Evolutionary conservation across 2,329 filamentous ascomycete species (phyloP).

Genomic region (Plectosphaerella sp.): DNA sequence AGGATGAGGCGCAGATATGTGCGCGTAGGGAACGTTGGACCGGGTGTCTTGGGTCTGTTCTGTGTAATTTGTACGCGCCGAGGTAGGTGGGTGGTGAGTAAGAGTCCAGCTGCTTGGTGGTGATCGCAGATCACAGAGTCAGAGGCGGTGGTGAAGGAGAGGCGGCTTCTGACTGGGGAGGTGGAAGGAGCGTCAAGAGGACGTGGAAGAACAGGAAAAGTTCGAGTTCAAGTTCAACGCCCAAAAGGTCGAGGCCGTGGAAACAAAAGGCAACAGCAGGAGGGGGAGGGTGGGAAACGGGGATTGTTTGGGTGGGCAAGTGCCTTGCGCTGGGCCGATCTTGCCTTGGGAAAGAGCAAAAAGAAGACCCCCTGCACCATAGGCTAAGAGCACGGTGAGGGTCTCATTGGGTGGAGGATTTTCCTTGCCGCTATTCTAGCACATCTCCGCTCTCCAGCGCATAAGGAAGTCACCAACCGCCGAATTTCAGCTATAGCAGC

Average conservation of each 20-base stretch:
- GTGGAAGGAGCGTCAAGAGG: too few relatives aligned
- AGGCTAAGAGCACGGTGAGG: too few relatives aligned
- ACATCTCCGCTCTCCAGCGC: too few relatives aligned
- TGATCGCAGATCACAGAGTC: not conserved
- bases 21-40: not conserved
- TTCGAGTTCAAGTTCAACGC: conserved; percentile 17
- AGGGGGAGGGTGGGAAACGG: conserved; percentile 17
- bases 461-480: too few relatives aligned
- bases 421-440: too few relatives aligned
- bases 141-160: not conserved
- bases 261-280: conserved; percentile 15
- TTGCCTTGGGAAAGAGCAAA: not conserved
- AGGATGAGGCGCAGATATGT: too few relatives aligned
- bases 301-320: conserved; percentile 3
- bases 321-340: not conserved
- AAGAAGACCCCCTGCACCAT: not conserved
- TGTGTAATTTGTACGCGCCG: not conserved
- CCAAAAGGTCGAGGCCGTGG: conserved; percentile 19
- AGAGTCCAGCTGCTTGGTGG: not conserved
- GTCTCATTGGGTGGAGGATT: too few relatives aligned
- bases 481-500: too few relatives aligned
- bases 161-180: not conserved
- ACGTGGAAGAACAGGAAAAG: not conserved
- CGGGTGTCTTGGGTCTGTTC: not conserved
- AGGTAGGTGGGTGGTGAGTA: not conserved